These are phyloP conservation scores for Nyssa sinensis DNA, from an alignment of 148 eudicot species.

Conservation along the genomic window DNA sequence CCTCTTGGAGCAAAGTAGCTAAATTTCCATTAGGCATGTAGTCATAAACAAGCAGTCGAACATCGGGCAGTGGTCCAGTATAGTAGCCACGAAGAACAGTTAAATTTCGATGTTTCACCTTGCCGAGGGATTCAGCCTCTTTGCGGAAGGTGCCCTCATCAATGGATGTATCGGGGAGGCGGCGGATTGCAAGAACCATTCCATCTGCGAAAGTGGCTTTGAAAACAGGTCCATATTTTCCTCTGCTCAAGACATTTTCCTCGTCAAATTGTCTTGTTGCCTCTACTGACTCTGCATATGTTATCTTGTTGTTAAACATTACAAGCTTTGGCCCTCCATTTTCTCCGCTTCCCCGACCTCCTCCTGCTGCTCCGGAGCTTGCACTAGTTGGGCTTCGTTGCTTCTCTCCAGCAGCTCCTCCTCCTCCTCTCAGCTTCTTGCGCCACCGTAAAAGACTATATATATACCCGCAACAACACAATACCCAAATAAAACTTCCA, in stretches of 20 bases:
- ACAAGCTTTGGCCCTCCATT: slow-evolving; percentile 73
- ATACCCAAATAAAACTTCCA: slow-evolving; percentile 41
- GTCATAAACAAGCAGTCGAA: slow-evolving; percentile 62
- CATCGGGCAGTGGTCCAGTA: slow-evolving; percentile 52
- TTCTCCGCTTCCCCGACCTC: slow-evolving; percentile 69
- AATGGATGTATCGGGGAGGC: slow-evolving; percentile 50
- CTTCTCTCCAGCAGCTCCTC: slow-evolving; percentile 80
- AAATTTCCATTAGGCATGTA: slow-evolving; percentile 93
- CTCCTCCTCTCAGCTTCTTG: slow-evolving; percentile 44
- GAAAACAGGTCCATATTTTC: slow-evolving; percentile 56
- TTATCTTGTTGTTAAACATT: slow-evolving; percentile 73
- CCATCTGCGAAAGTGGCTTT: slow-evolving; percentile 73
- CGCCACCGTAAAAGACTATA: slow-evolving; percentile 60
- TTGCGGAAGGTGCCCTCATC: slow-evolving; percentile 48
- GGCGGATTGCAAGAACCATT: slow-evolving; percentile 65
- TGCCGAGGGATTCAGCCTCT: slow-evolving; percentile 72
- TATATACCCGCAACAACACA: slow-evolving; percentile 64
- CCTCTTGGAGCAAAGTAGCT: slow-evolving; percentile 76
- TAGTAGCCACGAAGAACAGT: slow-evolving; percentile 82
- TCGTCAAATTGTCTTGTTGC: slow-evolving; percentile 83
- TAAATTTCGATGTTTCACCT: slow-evolving; percentile 62
- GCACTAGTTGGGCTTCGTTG: slow-evolving; percentile 62
- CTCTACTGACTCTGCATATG: slow-evolving; percentile 71
- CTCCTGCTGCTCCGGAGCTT: slow-evolving; percentile 50
- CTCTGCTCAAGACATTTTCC: slow-evolving; percentile 73